phyloP scores from a whole-genome alignment of 495 filamentous ascomycete genomes.

The Thermochaetoides thermophila region DNA sequence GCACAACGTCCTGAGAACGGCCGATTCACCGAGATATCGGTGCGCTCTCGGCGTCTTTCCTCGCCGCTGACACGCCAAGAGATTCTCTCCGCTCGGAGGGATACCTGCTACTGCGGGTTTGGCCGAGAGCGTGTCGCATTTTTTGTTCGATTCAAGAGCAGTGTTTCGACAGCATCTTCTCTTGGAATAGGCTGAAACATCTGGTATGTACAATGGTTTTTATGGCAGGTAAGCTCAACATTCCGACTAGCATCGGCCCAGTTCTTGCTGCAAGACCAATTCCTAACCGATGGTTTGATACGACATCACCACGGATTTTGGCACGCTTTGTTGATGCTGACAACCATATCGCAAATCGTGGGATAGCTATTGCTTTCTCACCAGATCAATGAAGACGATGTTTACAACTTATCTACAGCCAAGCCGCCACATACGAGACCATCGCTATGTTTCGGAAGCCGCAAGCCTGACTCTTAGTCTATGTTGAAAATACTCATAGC shows the following conservation, averaged over 20 bases:
- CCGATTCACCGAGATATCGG: slow-evolving; percentile 3
- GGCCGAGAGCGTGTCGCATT: neutral
- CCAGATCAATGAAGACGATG: no score
- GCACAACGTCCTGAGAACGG: neutral
- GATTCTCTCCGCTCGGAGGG: no score
- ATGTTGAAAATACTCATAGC: no score
- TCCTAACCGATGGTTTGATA: slow-evolving; percentile 1
- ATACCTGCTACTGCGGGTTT: no score
- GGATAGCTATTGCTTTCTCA: no score
- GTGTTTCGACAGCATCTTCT: neutral
- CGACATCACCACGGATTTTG: neutral
- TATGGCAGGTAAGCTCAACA: no score
- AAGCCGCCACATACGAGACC: no score
- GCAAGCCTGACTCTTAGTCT: no score
- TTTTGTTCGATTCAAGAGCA: neutral
- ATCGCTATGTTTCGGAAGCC: no score
- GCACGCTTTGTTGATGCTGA: neutral
- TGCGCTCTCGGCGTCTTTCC: slow-evolving; percentile 5
- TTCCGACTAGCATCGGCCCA: neutral
- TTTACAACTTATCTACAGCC: no score
- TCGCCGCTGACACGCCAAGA: neutral
- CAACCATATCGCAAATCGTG: neutral
- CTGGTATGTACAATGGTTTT: no score
- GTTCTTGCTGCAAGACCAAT: neutral
- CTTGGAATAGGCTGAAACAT: no score